Percentiles rank a stretch among this genome's conserved stretches.
These are phyloP conservation scores for Sporothrix brunneoviolacea DNA, from an alignment of 2,329 filamentous ascomycete species.

Conservation along the genomic window DNA sequence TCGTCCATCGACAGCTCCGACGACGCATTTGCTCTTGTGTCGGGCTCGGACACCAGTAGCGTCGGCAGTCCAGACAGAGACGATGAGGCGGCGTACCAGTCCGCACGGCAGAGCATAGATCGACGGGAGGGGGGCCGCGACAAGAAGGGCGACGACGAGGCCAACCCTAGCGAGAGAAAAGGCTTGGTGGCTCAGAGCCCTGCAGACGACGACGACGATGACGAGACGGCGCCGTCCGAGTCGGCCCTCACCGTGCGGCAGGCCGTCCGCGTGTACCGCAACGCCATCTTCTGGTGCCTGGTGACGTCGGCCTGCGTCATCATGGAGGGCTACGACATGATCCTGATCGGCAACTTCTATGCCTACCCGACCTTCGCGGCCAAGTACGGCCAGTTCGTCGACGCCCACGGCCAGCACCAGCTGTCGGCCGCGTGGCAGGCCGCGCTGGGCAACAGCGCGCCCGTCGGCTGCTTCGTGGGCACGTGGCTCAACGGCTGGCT, in stretches of 20 bases:
- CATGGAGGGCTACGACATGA: conserved; percentile 23
- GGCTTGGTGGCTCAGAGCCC: too few relatives aligned
- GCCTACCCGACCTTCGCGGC: conserved; percentile 20
- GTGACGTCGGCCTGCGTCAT: conserved; percentile 18
- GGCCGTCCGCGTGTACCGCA: conserved; percentile 18
- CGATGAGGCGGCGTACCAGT: too few relatives aligned
- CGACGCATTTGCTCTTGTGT: too few relatives aligned
- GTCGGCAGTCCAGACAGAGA: too few relatives aligned
- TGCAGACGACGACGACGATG: neutral
- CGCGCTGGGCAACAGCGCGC: conserved; percentile 31
- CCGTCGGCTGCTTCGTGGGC: conserved; percentile 43
- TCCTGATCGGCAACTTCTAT: conserved; percentile 21
- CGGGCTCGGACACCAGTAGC: too few relatives aligned
- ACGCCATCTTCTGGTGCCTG: conserved; percentile 17
- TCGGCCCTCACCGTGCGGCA: conserved; percentile 19
- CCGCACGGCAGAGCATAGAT: too few relatives aligned
- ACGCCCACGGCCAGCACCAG: conserved; percentile 27
- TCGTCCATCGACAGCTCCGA: too few relatives aligned
- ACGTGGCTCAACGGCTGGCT: conserved; percentile 42
- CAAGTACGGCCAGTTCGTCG: conserved; percentile 26
- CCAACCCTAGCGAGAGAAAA: too few relatives aligned
- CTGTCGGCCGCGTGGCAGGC: conserved; percentile 45
- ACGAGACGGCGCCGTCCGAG: neutral
- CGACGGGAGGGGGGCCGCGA: too few relatives aligned
- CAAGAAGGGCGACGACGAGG: too few relatives aligned